Conservation (phyloP, 371 early-diverging fungal species). For the Parasitella parasitica region DNA sequence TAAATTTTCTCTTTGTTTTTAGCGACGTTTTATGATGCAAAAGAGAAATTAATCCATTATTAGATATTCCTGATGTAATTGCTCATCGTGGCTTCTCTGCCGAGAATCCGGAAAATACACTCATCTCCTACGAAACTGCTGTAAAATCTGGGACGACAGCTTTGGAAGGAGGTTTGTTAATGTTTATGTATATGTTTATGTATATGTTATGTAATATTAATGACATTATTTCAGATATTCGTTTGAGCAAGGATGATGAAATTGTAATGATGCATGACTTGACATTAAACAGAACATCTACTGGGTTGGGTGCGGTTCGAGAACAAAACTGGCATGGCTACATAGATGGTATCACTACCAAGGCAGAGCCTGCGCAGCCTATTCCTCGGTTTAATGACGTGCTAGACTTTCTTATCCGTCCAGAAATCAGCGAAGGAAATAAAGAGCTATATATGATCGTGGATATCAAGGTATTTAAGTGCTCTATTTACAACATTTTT, state of each 20-base stretch:
- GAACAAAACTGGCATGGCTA: conserved; percentile 57
- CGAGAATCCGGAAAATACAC: conserved; percentile 66
- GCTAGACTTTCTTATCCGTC: conserved; percentile 47
- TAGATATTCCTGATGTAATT: conserved; percentile 40
- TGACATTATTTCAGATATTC: conserved; percentile 45
- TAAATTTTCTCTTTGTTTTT: background rate
- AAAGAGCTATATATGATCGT: conserved; percentile 55
- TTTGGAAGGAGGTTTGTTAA: conserved; percentile 57
- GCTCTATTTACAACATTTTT: too few species aligned
- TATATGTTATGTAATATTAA: background rate
- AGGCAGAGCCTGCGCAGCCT: conserved; percentile 44
- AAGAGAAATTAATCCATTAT: background rate
- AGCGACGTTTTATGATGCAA: background rate
- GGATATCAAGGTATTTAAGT: conserved; percentile 73
- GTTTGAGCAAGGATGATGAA: conserved; percentile 60
- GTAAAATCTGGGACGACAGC: conserved; percentile 59
- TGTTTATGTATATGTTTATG: background rate
- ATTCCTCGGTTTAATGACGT: conserved; percentile 63
- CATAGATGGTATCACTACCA: conserved; percentile 56
- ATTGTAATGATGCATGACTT: conserved; percentile 68
- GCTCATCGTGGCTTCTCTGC: conserved; percentile 59
- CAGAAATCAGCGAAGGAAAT: conserved; percentile 35
- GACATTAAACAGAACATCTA: conserved; percentile 57
- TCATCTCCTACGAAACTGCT: conserved; percentile 57
- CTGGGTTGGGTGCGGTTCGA: conserved; percentile 52